A percentile compares a stretch with the other conserved stretches of the same genome.
Conservation (phyloP, 371 early-diverging fungal species). For the Zychaea mexicana region DNA sequence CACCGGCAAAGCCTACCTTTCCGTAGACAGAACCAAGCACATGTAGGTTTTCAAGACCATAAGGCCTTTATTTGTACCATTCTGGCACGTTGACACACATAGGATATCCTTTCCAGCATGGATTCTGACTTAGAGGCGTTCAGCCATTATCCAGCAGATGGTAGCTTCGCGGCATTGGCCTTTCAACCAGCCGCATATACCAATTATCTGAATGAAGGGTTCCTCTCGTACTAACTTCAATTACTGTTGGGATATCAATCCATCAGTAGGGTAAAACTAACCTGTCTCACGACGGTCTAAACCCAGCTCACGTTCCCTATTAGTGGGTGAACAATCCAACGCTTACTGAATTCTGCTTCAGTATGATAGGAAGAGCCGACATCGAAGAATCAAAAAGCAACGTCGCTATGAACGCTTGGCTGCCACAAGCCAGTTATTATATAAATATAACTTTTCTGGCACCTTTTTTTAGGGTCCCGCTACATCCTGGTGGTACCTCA, state of each 20-base stretch:
- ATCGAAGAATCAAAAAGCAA: constrained; percentile 73
- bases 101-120: neutral
- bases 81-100: neutral
- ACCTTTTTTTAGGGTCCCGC: no score
- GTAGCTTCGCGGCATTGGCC: neutral
- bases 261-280: constrained; percentile 72
- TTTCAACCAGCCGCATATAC: constrained; percentile 30
- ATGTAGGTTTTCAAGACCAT: neutral
- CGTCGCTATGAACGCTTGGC: constrained; percentile 71
- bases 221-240: constrained; percentile 68
- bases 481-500: no score
- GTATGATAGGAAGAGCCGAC: constrained; percentile 75
- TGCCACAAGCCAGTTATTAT: constrained; percentile 77
- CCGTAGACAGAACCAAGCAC: neutral
- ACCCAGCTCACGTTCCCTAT: constrained; percentile 75
- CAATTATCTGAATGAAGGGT: constrained; percentile 60
- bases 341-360: constrained; percentile 68
- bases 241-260: constrained; percentile 49
- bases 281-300: constrained; percentile 52
- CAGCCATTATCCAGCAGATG: neutral
- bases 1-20: neutral
- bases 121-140: neutral
- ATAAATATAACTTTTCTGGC: constrained; percentile 73
- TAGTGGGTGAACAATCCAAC: constrained; percentile 68
- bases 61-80: neutral